Base-by-base conservation (phyloP, 768 basidiomycete genomes). In the Amylocystis lapponica region DNA sequence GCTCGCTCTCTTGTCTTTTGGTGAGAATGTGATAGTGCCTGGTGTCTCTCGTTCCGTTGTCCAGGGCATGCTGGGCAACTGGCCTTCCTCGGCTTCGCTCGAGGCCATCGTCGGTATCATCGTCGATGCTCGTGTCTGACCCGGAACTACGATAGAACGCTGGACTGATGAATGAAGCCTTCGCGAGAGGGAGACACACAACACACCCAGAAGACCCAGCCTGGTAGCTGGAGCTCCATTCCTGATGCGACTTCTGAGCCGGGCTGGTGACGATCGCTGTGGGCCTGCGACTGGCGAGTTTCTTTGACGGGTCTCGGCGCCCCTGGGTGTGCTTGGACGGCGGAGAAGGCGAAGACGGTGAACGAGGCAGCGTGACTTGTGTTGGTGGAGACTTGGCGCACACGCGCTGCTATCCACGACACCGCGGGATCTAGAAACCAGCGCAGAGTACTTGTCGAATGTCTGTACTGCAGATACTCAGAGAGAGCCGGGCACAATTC, bases 211-310 rank as follows among this genome's bases (percentile, higher is more conserved):
- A 89, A 26, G 86, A 86, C 34, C 88, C 88, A 22, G 82, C 88
- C 46, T 88, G 83, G 64, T 91, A 91, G 52, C 87, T 90, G 11
- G 87, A 89, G 56, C 86, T 91, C 81, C 87, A 79, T 52, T 81
- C 87, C 52, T 79, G 56, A 46, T 65, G 61, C 30, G 52, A 49
- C 22, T 59, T 47, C 19, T 57, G 61, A 2, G 47, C 59, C 14
- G 46, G 46, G 32, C 53, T 42, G 22, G 52, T 52, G 46, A 59
- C 47, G 22, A 61, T 53, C 30, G 51, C 58, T 3, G 50, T 52
- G 27, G 62, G 43, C 69, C 65, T 52, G 59, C 62, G 55, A 57
- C 55, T 41, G 58, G 65, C 41, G 55, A 63, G 39, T 61, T 58
- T 59, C 66, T 73, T 58, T 68, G 66, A 29, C 53, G 53, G 27